These are phyloP conservation scores for Cladochytrium replicatum DNA, from an alignment of 192 early-diverging fungal species.

Conservation along the genomic window DNA sequence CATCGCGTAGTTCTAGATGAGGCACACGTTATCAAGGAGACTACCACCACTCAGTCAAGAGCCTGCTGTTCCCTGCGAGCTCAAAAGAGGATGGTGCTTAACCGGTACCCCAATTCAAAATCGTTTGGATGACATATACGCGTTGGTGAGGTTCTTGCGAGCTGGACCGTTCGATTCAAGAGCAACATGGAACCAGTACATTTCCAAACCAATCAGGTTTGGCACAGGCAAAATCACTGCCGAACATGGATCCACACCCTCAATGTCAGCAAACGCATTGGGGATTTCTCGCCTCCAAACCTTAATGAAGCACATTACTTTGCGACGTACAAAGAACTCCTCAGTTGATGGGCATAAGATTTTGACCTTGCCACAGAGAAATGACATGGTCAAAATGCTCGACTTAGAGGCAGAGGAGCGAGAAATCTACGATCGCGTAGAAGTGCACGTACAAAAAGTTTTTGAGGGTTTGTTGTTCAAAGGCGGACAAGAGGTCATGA, in stretches of 20 bases:
- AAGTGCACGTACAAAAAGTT: constrained; percentile 15
- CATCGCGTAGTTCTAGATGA: constrained; percentile 87
- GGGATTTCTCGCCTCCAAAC: no score
- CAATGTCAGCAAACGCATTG: no score
- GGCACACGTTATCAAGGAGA: constrained; percentile 85
- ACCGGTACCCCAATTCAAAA: no score
- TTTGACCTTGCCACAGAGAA: constrained; percentile 58
- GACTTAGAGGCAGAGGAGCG: constrained; percentile 28
- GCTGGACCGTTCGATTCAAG: constrained; percentile 46
- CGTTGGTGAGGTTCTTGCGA: constrained; percentile 72
- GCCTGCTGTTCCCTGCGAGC: constrained; percentile 61
- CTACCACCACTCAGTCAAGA: constrained; percentile 60
- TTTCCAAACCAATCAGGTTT: constrained; percentile 26
- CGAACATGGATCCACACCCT: no score
- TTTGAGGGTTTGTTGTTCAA: constrained; percentile 26
- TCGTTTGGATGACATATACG: no score
- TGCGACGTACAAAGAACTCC: constrained; percentile 83
- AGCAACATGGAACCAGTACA: constrained; percentile 24
- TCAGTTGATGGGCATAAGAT: constrained; percentile 68
- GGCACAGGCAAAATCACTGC: constrained; percentile 7
- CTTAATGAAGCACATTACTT: constrained; percentile 60
- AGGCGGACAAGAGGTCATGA: constrained; percentile 15
- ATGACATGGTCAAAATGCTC: constrained; percentile 15
- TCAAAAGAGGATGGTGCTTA: constrained; percentile 72
- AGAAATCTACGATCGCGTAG: constrained; percentile 33